A percentile compares a stretch with the other conserved stretches of the same genome.
phyloP scores from a whole-genome alignment of 805 yeast species.

The Candida awuae region DNA sequence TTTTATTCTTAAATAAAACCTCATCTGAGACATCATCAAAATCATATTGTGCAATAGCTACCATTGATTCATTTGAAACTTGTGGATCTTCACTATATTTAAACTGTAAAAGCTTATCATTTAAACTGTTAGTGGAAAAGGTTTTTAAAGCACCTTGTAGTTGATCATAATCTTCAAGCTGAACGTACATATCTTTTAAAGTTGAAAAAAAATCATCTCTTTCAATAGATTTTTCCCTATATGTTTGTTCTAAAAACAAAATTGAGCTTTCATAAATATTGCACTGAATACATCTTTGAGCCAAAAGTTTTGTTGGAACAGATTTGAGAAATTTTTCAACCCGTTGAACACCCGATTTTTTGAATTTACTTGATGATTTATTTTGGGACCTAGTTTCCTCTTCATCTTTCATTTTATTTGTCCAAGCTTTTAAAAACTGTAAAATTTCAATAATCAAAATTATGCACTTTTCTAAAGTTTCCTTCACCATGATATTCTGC shows the following conservation, averaged over 20 bases:
- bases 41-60: conserved; percentile 44
- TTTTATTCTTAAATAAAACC: conserved; percentile 14
- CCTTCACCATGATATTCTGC: conserved; percentile 46
- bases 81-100: conserved; percentile 84
- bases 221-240: conserved; percentile 32
- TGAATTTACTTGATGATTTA: conserved; percentile 2
- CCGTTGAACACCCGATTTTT: conserved; percentile 13
- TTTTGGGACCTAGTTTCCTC: conserved; percentile 12
- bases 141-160: conserved; percentile 75
- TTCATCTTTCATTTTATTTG: conserved; percentile 33
- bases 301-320: conserved; percentile 65
- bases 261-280: conserved; percentile 84
- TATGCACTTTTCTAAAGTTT: conserved; percentile 55
- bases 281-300: conserved; percentile 72
- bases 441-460: conserved; percentile 69
- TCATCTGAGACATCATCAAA: conserved; percentile 18
- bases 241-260: conserved; percentile 73
- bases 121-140: conserved; percentile 59
- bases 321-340: conserved; percentile 42
- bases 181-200: conserved; percentile 76
- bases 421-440: conserved; percentile 82
- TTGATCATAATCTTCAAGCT: conserved; percentile 83
- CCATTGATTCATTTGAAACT: conserved; percentile 78
- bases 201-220: conserved; percentile 37
- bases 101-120: conserved; percentile 72